phyloP scores from a whole-genome alignment of 148 eudicot species.

The Heliosperma pusillum region DNA sequence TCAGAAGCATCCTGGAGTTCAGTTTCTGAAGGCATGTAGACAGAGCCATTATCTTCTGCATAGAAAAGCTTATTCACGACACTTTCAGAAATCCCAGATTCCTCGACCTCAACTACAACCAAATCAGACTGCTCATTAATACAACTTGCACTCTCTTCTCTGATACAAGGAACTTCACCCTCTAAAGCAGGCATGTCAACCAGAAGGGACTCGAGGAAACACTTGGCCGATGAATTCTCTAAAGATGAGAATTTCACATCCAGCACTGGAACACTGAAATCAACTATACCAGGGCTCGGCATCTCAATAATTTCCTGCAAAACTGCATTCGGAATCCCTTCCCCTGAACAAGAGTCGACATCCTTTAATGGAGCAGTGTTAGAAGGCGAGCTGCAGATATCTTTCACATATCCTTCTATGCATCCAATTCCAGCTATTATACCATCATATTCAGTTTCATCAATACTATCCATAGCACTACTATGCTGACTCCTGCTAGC shows the following conservation, averaged over 20 bases:
- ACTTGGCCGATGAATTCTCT: slow-evolving; percentile 22
- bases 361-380: not conserved
- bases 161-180: slow-evolving; percentile 21
- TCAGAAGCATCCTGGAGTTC: slow-evolving; percentile 13
- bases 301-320: slow-evolving; percentile 25
- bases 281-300: slow-evolving; percentile 34
- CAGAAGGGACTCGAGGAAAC: slow-evolving; percentile 53
- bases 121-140: slow-evolving; percentile 23
- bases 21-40: slow-evolving; percentile 25
- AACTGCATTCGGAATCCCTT: slow-evolving; percentile 18
- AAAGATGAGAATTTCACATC: slow-evolving; percentile 63
- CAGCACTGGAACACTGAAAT: slow-evolving; percentile 66
- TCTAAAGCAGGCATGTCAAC: slow-evolving; percentile 27
- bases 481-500: slow-evolving; percentile 1
- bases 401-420: slow-evolving; percentile 21
- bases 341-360: slow-evolving; percentile 14
- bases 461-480: slow-evolving; percentile 13
- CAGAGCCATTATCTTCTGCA: slow-evolving; percentile 24
- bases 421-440: slow-evolving; percentile 15
- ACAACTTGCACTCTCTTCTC: slow-evolving; percentile 22
- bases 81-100: slow-evolving; percentile 11
- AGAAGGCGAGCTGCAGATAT: slow-evolving; percentile 18
- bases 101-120: slow-evolving; percentile 24
- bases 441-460: slow-evolving; percentile 17
- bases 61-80: slow-evolving; percentile 33